Evolutionary conservation across 305 asterid species (phyloP).

Genomic region (Rubia tinctorum): DNA sequence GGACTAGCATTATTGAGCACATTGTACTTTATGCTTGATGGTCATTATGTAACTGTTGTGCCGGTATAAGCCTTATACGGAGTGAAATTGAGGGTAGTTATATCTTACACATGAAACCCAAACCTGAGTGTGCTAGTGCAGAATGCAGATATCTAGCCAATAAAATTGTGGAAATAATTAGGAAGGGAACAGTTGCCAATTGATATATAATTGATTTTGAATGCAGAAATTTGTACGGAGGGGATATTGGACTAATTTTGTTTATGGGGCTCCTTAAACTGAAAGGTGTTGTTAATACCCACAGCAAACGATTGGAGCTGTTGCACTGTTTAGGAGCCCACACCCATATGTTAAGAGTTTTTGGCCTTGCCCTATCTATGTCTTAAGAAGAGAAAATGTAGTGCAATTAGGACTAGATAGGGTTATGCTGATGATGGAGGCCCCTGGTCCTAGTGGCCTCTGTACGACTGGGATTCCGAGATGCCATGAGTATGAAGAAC

Average conservation of each 20-base stretch:
- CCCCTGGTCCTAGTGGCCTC: background rate
- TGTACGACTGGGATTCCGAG: background rate
- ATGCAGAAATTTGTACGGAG: background rate
- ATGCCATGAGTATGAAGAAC: background rate
- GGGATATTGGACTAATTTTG: background rate
- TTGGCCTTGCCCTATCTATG: background rate
- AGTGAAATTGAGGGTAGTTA: background rate
- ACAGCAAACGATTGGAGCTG: background rate
- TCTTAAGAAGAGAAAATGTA: background rate
- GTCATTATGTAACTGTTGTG: background rate
- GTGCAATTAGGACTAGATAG: background rate
- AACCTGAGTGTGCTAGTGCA: background rate
- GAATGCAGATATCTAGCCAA: background rate
- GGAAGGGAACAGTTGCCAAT: background rate
- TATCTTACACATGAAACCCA: background rate
- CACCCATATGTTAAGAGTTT: background rate
- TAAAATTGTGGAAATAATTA: background rate
- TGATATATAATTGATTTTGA: background rate
- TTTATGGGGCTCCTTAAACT: background rate
- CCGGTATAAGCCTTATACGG: background rate
- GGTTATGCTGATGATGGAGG: conserved; percentile 4
- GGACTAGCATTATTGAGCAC: background rate
- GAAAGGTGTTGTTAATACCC: background rate
- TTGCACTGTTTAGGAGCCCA: background rate
- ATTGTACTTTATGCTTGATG: background rate